A percentile compares a stretch with the other conserved stretches of the same genome.
Conservation (phyloP, 2,329 filamentous ascomycete genomes). For the Penicillium frequentans region DNA sequence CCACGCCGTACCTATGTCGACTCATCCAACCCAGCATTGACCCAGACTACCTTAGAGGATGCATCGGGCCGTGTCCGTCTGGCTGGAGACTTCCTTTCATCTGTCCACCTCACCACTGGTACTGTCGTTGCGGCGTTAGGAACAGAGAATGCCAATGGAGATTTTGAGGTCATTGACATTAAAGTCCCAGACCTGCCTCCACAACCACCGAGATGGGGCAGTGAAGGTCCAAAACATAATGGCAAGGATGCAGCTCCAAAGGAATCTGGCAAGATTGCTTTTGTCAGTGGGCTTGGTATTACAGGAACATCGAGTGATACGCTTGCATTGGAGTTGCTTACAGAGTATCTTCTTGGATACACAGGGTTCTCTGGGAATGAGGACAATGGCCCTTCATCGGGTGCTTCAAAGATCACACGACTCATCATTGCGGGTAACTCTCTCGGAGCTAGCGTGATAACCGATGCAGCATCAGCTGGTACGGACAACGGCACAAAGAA, state of each 20-base stretch:
- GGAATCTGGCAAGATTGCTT: slow-evolving; percentile 67
- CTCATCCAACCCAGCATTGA: slow-evolving; percentile 39
- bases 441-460: slow-evolving; percentile 52
- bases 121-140: slow-evolving; percentile 94
- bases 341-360: slow-evolving; percentile 88
- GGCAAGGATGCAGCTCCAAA: slow-evolving; percentile 44
- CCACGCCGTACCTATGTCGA: slow-evolving; percentile 74
- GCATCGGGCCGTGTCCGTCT: slow-evolving; percentile 86
- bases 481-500: slow-evolving; percentile 29
- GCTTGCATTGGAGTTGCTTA: slow-evolving; percentile 72
- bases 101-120: slow-evolving; percentile 79
- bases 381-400: slow-evolving; percentile 51
- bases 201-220: slow-evolving; percentile 78
- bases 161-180: slow-evolving; percentile 88
- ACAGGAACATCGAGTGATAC: slow-evolving; percentile 74
- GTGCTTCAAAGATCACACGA: slow-evolving; percentile 65
- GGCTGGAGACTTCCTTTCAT: slow-evolving; percentile 67
- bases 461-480: slow-evolving; percentile 42
- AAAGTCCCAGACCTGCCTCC: slow-evolving; percentile 82
- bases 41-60: slow-evolving; percentile 85
- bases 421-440: slow-evolving; percentile 93
- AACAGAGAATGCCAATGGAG: slow-evolving; percentile 86
- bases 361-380: slow-evolving; percentile 51
- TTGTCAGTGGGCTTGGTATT: slow-evolving; percentile 86
- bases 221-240: slow-evolving; percentile 40